These are phyloP conservation scores for Phytophthora gonapodyides DNA, from an alignment of 352 stramenopile genomes.

Conservation along the genomic window DNA sequence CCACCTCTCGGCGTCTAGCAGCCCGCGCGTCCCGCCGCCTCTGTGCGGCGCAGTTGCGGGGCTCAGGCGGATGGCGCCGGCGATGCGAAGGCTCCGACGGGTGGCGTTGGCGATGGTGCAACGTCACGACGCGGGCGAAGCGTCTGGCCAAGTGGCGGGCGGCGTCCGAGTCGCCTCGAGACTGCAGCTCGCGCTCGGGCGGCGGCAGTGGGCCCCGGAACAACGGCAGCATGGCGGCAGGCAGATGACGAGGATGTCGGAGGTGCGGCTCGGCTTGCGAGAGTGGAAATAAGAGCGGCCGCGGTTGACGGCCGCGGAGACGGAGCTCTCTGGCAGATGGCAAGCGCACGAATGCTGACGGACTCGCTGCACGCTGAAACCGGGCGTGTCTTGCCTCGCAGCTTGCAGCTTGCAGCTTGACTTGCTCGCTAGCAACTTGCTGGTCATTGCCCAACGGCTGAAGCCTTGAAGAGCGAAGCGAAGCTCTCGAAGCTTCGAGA, in stretches of 20 bases:
- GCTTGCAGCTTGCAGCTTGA: no score
- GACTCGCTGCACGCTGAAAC: slow-evolving; percentile 1
- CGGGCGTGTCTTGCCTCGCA: background rate
- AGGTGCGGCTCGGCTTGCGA: background rate
- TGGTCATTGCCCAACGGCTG: no score
- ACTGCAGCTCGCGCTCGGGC: slow-evolving; percentile 13
- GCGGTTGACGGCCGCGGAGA: background rate
- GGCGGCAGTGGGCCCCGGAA: slow-evolving; percentile 22
- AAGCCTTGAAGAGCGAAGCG: no score
- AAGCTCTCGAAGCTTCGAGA: no score
- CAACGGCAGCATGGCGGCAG: slow-evolving; percentile 19
- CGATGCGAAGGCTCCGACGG: background rate
- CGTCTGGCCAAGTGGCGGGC: slow-evolving; percentile 29
- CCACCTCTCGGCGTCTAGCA: slow-evolving; percentile 4
- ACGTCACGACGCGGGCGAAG: slow-evolving; percentile 46
- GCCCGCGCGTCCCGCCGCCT: slow-evolving; percentile 20
- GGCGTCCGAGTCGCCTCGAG: slow-evolving; percentile 10
- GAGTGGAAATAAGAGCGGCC: background rate
- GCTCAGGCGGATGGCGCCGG: background rate
- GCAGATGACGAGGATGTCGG: background rate
- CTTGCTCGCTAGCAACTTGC: no score
- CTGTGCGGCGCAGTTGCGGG: slow-evolving; percentile 41
- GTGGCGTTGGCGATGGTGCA: slow-evolving; percentile 34
- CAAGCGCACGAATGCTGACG: slow-evolving; percentile 11
- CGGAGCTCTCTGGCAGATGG: slow-evolving; percentile 4